Base-by-base conservation (phyloP, 202 grass and related monocot genomes). In the Hordeum pubiflorum region DNA sequence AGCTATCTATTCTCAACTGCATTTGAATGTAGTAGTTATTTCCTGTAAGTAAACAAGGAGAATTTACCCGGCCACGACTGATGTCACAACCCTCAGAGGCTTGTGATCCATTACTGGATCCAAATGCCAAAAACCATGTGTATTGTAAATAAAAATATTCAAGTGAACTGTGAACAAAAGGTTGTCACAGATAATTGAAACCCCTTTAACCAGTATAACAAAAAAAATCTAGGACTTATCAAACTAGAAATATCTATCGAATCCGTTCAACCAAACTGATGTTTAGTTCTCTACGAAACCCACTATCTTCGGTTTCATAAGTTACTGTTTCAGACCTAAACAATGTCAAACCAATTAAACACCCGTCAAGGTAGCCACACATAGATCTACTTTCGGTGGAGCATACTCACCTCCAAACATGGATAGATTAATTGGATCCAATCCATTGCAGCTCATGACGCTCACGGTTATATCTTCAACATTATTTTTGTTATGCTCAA, bases 41-140 rank as follows among this genome's bases (percentile, higher is more conserved):
- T 58, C 60, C 40, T 60, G 27, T n/a, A 33, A 68, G 61, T 75
- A 74, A 69, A 84, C 3, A 69, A 80, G 23, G 1, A 61, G 31
- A 80, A 26, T 81, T 74, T 75, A 94, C 91, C 44, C 87, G 85
- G 58, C 54, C 71, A 69, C 79, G 57, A 63, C 52, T 69, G 66
- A 81, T 58, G 58, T 32, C 79, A 68, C 70, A 81, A 39, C 50
- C n/a, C 70, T 87, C 43, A 12, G 38, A 69, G 78, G 54, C 44
- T 68, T 89, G 79, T 50, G 79, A 9, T 62, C 15, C 72, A 43
- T 76, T 77, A 73, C 32, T 81, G 44, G 40, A 79, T 84, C 58
- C 31, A 69, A 67, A 69, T 54, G 41, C 29, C 66, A 83, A 43
- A 54, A 21, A 73, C 10, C 66, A 43, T 43, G 66, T 40, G 40